Evolutionary conservation across 164 flowering plant genomes (phyloP).

Genomic region (Magnolia sinica): DNA sequence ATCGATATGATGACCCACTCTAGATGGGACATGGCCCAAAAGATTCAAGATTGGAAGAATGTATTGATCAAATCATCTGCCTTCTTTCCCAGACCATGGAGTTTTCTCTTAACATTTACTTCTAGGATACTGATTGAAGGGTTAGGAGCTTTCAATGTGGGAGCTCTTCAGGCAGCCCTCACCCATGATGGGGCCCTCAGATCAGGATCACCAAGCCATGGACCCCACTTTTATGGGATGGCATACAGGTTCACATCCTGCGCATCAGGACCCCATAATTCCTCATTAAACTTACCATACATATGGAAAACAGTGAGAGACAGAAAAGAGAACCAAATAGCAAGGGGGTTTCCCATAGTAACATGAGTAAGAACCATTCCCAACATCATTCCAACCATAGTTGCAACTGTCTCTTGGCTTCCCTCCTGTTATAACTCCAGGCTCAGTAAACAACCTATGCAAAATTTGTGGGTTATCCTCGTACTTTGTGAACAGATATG

Average conservation of each 20-base stretch:
- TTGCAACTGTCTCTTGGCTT: slow-evolving; percentile 96
- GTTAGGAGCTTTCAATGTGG: not conserved
- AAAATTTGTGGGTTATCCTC: not conserved
- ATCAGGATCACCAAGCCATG: not conserved
- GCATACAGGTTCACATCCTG: not conserved
- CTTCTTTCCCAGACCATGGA: not conserved
- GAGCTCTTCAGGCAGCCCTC: not conserved
- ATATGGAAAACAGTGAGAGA: slow-evolving; percentile 87
- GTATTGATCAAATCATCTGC: too few relatives aligned
- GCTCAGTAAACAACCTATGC: not conserved
- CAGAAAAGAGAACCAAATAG: slow-evolving; percentile 84
- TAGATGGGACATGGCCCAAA: too few relatives aligned
- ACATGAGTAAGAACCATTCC: slow-evolving; percentile 93
- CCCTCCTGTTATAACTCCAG: slow-evolving; percentile 62
- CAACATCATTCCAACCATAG: slow-evolving; percentile 94
- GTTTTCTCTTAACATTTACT: not conserved
- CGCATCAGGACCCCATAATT: not conserved
- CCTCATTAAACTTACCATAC: slow-evolving; percentile 65
- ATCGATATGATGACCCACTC: too few relatives aligned
- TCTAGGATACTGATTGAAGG: not conserved
- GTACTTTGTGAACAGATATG: not conserved
- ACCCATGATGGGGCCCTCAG: not conserved
- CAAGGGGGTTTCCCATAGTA: slow-evolving; percentile 68
- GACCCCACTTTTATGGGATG: not conserved
- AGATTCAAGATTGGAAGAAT: too few relatives aligned